These are phyloP conservation scores for Sugiyamaella mastotermitis DNA, from an alignment of 805 yeast genomes.

Conservation along the genomic window DNA sequence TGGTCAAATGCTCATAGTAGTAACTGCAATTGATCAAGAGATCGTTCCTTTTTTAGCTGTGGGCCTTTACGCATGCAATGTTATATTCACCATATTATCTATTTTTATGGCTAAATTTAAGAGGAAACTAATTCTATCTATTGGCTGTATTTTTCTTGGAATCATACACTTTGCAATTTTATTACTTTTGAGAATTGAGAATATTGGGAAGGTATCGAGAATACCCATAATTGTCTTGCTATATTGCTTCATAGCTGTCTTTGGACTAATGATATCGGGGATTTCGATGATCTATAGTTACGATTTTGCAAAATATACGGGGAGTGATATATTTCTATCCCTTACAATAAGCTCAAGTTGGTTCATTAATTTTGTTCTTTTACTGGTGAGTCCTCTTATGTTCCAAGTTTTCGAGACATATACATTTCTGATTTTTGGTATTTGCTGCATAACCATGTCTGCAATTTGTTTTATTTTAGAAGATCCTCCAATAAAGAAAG, in stretches of 20 bases:
- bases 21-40: no score
- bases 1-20: no score
- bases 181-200: not conserved
- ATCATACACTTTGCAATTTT: not conserved
- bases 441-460: no score
- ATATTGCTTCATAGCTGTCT: constrained; percentile 8
- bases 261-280: constrained; percentile 7
- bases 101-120: not conserved
- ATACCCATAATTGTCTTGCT: constrained; percentile 8
- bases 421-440: constrained; percentile 6
- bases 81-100: not conserved
- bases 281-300: constrained; percentile 10
- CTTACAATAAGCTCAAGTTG: constrained; percentile 6
- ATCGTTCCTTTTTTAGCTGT: not conserved
- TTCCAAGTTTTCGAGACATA: constrained; percentile 3
- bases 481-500: no score
- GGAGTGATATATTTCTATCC: not conserved
- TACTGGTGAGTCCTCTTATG: constrained; percentile 6
- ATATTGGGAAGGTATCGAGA: constrained; percentile 1
- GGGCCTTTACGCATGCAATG: not conserved
- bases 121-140: not conserved
- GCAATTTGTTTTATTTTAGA: no score
- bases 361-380: constrained; percentile 6
- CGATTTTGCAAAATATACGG: constrained; percentile 5
- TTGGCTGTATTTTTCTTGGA: not conserved